Conservation (phyloP, 306 rosid genomes). For the Pyrus betulifolia region DNA sequence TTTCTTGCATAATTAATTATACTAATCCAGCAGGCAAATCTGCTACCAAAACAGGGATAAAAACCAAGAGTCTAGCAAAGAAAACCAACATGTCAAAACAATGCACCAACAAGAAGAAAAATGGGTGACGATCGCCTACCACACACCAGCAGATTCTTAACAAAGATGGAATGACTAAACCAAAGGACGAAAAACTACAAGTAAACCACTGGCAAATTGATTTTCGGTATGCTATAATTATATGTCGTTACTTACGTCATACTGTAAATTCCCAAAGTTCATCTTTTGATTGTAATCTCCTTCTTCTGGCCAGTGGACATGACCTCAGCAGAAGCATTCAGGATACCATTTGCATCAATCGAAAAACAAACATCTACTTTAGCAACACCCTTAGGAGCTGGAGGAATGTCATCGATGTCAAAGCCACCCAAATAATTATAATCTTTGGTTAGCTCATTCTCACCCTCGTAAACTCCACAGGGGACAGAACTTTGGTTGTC, state of each 20-base stretch:
- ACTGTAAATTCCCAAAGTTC: not conserved
- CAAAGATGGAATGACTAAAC: too few relatives aligned
- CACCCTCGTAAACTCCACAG: not conserved
- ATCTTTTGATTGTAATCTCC: not conserved
- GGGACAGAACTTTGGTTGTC: accelerated
- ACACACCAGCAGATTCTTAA: too few relatives aligned
- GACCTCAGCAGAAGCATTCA: not conserved
- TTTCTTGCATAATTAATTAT: too few relatives aligned
- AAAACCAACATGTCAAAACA: too few relatives aligned
- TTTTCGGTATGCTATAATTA: too few relatives aligned
- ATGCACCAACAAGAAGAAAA: too few relatives aligned
- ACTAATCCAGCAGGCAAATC: too few relatives aligned
- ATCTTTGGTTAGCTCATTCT: not conserved
- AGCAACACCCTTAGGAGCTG: not conserved
- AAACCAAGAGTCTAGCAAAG: too few relatives aligned
- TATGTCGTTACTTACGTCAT: not conserved
- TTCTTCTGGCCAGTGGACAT: not conserved
- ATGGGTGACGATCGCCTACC: too few relatives aligned
- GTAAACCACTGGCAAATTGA: too few relatives aligned
- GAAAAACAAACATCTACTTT: not conserved
- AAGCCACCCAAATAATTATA: not conserved
- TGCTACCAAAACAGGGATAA: too few relatives aligned
- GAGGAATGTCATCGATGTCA: not conserved
- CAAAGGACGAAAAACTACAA: too few relatives aligned
- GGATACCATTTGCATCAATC: not conserved